Base-by-base conservation (phyloP, 306 rosid genomes). In the Trichosanthes truncata region DNA sequence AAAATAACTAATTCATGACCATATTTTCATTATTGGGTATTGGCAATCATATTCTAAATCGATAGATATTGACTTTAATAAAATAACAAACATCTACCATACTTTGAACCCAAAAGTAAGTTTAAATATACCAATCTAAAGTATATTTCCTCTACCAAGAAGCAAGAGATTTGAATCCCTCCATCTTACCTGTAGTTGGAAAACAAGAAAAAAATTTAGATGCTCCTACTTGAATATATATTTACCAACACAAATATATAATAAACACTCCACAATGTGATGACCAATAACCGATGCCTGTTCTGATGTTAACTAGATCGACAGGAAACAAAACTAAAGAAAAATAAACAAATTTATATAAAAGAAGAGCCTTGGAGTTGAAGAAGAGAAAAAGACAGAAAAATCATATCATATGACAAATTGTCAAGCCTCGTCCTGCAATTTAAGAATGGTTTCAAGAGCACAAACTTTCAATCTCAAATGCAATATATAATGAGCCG, bases 391-490 rank as follows among this genome's bases (percentile, higher is more conserved):
- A 29, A 5, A 20, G 35, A 60, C 3, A 26, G 20, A 61, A 61
- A 61, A 61, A 13, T 11, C 53, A 68, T 41, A 41, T 68, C 53
- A 68, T 21, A 9, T 1, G 29, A 20, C 48, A 8, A 38, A n/a
- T 40, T 10, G 23, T 71, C 7, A 71, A 13, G 56, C 76, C 11
- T 23, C 36, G 9, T 25, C 56, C 76, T 71, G 57, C 76, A 71
- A 71, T 71, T 71, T 71, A 21, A 71, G 76, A 13, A 71, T 26
- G 21, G 56, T 45, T 25, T 71, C 56, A 45, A 71, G 76, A 25
- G 76, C 76, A 71, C 76, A 71, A 25, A 71, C 76, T 71, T 71
- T 23, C 76, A 23, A 71, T 25, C 56, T 71, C 76, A 71, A 71
- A 43, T 71, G 56, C 76, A 71, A 25, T 45, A 71, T 71, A 45